Evolutionary conservation across 495 filamentous ascomycete genomes (phyloP).

Genomic region (Barbatosphaeria neglecta): DNA sequence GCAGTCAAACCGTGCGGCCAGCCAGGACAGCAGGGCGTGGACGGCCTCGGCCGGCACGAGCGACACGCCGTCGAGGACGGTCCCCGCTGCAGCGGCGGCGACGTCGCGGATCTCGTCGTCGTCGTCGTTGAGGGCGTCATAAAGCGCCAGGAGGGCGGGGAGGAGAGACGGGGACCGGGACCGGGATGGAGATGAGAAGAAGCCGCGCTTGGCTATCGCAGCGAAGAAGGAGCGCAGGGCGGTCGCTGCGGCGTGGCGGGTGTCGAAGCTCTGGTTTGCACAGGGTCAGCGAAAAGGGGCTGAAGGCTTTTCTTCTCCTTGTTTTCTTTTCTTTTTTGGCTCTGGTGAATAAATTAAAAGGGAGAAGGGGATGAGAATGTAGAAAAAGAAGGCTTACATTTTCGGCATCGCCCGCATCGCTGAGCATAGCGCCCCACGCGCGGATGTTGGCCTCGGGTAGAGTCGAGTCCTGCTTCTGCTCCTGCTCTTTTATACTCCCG

Average conservation of each 20-base stretch:
- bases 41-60: slow-evolving; percentile 30
- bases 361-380: not conserved
- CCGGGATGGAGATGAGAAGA: too few species aligned
- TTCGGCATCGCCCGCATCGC: slow-evolving; percentile 25
- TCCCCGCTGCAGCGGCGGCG: slow-evolving; percentile 38
- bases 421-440: slow-evolving; percentile 33
- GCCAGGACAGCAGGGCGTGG: slow-evolving; percentile 21
- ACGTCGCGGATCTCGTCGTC: slow-evolving; percentile 74
- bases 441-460: slow-evolving; percentile 13
- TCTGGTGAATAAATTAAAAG: not conserved
- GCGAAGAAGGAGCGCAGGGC: slow-evolving; percentile 24
- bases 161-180: slow-evolving; percentile 19
- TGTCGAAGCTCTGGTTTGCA: slow-evolving; percentile 49
- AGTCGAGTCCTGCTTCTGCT: not conserved
- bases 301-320: too few species aligned
- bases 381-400: slow-evolving; percentile 19
- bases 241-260: slow-evolving; percentile 44
- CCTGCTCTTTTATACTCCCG: not conserved
- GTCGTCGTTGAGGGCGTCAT: slow-evolving; percentile 64
- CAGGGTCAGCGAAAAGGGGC: not conserved
- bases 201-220: not conserved
- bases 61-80: slow-evolving; percentile 18
- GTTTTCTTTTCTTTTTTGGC: too few species aligned
- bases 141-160: slow-evolving; percentile 37
- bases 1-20: slow-evolving; percentile 12